phyloP scores from a whole-genome alignment of 768 basidiomycete species.

The Chiua virens region DNA sequence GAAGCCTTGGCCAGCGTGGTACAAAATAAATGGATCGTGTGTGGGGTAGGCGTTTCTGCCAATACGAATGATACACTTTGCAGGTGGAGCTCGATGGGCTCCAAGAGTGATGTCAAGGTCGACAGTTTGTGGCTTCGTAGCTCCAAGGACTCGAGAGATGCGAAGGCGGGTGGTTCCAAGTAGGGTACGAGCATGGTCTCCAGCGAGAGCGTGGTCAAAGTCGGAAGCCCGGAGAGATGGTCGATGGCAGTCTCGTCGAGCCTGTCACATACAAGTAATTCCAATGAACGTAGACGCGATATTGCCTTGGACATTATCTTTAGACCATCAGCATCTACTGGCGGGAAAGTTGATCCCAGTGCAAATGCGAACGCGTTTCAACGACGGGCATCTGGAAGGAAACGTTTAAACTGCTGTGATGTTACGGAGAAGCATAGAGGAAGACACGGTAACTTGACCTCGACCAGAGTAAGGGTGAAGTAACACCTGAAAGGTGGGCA shows the following conservation, averaged over 20 bases:
- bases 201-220: constrained; percentile 14
- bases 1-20: constrained; percentile 16
- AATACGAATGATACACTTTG: constrained; percentile 16
- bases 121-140: constrained; percentile 9
- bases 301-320: constrained; percentile 18
- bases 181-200: constrained; percentile 13
- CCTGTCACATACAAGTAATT: constrained; percentile 9
- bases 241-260: constrained; percentile 17
- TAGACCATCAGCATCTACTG: neutral
- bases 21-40: constrained; percentile 23
- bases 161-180: constrained; percentile 16
- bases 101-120: too few relatives aligned
- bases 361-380: constrained; percentile 13
- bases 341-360: too few relatives aligned
- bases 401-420: constrained; percentile 14
- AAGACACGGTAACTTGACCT: constrained; percentile 9
- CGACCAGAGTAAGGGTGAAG: constrained; percentile 22
- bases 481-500: constrained; percentile 19
- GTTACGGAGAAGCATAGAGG: constrained; percentile 14
- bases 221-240: too few relatives aligned
- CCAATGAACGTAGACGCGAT: neutral
- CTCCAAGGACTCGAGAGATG: constrained; percentile 6
- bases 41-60: constrained; percentile 4
- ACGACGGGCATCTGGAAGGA: constrained; percentile 18
- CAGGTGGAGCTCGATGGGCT: constrained; percentile 17